These are phyloP conservation scores for Penicillium frequentans DNA, from an alignment of 2,329 filamentous ascomycete genomes.

Conservation along the genomic window DNA sequence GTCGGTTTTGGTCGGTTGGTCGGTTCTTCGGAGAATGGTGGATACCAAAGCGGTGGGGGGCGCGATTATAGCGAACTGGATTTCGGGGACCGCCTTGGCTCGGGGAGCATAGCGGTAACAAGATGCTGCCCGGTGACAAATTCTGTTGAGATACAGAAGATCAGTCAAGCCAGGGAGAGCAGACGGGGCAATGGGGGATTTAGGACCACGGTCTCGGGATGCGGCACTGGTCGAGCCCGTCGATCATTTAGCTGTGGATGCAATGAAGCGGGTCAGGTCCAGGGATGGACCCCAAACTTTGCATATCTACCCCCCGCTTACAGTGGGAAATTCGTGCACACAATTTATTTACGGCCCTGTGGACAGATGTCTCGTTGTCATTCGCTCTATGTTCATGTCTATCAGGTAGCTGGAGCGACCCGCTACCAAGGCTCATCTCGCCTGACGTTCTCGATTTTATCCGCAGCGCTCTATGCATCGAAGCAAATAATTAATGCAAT, in stretches of 20 bases:
- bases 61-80: not conserved
- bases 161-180: not conserved
- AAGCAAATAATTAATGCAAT: slow-evolving; percentile 7
- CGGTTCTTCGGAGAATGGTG: not conserved
- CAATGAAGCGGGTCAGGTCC: slow-evolving; percentile 1
- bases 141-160: not conserved
- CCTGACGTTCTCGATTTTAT: slow-evolving; percentile 31
- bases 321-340: not conserved
- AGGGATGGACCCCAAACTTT: not conserved
- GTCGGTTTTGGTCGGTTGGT: not conserved
- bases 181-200: not conserved
- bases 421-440: slow-evolving; percentile 10
- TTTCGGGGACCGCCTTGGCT: not conserved
- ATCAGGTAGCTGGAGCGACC: not conserved
- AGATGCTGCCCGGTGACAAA: not conserved
- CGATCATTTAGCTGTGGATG: not conserved
- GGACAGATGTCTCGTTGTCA: not conserved
- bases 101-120: not conserved
- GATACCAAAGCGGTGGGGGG: not conserved
- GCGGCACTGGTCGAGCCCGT: not conserved
- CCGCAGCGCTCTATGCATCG: slow-evolving; percentile 32
- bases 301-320: not conserved
- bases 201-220: not conserved
- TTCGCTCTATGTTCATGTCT: not conserved
- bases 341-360: not conserved